phyloP scores from a whole-genome alignment of 371 early-diverging fungal species.

The Dentiscutata heterogama region DNA sequence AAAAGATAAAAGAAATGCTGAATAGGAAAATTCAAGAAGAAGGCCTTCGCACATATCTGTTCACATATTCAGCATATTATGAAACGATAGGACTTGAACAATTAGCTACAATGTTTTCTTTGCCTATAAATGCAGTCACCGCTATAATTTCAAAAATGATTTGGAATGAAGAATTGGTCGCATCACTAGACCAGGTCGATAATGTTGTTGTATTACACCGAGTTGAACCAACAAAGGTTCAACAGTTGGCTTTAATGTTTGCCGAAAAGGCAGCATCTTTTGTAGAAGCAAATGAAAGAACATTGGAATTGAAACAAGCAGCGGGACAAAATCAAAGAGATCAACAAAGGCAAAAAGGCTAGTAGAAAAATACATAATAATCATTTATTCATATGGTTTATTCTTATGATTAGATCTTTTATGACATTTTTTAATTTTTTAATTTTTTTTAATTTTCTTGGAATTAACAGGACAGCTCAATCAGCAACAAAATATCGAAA shows the following conservation, averaged over 20 bases:
- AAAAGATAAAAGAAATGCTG: constrained; percentile 91
- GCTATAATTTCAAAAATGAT: constrained; percentile 93
- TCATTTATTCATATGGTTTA: too few relatives aligned
- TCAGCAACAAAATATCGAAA: constrained; percentile 53
- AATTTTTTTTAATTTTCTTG: neutral
- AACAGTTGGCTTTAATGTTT: constrained; percentile 85
- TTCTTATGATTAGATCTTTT: neutral
- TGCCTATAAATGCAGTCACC: constrained; percentile 74
- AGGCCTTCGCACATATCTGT: constrained; percentile 95
- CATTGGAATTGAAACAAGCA: constrained; percentile 72
- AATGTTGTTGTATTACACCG: constrained; percentile 85
- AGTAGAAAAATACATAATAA: constrained; percentile 22
- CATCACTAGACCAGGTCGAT: constrained; percentile 83
- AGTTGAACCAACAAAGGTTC: constrained; percentile 85
- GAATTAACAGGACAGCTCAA: constrained; percentile 46
- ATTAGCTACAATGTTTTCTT: constrained; percentile 88
- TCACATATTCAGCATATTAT: constrained; percentile 90
- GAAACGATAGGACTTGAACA: constrained; percentile 85
- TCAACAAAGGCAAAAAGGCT: constrained; percentile 57
- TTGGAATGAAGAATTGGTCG: constrained; percentile 89
- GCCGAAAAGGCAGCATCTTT: constrained; percentile 90
- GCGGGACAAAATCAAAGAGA: constrained; percentile 51
- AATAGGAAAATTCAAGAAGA: constrained; percentile 92
- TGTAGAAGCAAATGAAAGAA: constrained; percentile 93
- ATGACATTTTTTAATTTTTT: neutral